A percentile compares a stretch with the other conserved stretches of the same genome.
Conservation (phyloP, 2,329 filamentous ascomycete species). For the Aschersonia sp. region DNA sequence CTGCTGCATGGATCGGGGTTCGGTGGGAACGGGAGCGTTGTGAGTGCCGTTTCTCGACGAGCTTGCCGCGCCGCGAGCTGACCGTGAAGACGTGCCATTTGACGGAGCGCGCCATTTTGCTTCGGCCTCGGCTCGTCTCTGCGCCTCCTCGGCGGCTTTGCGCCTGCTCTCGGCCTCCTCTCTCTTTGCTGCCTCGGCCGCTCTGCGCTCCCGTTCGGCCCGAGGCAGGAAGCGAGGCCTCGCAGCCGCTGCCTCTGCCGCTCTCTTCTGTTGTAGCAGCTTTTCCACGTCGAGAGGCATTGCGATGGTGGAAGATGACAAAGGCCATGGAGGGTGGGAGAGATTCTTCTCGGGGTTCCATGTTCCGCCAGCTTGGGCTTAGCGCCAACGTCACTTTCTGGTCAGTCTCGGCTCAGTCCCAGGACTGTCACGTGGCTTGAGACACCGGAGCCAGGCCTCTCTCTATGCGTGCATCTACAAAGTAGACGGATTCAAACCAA, state of each 20-base stretch:
- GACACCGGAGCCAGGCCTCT: too few relatives aligned
- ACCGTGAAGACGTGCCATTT: constrained; percentile 7
- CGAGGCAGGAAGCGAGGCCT: constrained; percentile 84
- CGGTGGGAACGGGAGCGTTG: constrained; percentile 42
- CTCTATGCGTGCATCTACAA: too few relatives aligned
- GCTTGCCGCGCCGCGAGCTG: constrained; percentile 4
- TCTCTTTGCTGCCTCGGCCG: constrained; percentile 63
- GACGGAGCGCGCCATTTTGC: constrained; percentile 18
- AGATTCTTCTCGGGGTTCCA: too few relatives aligned
- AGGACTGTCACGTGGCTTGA: too few relatives aligned
- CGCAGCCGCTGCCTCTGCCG: constrained; percentile 66
- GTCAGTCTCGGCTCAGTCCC: too few relatives aligned
- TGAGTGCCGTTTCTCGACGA: constrained; percentile 5
- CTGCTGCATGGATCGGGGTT: constrained; percentile 48
- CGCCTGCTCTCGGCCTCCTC: constrained; percentile 43
- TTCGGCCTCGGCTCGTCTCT: constrained; percentile 55
- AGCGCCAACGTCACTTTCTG: too few relatives aligned
- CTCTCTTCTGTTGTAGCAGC: constrained; percentile 70
- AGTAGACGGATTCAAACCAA: too few relatives aligned
- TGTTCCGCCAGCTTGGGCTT: too few relatives aligned
- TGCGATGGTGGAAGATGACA: neutral
- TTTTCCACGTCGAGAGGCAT: constrained; percentile 66
- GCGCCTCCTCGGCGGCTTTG: constrained; percentile 41
- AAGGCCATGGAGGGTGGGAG: too few relatives aligned
- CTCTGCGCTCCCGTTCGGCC: constrained; percentile 65